Conservation (phyloP, 176 grass and related monocot genomes). For the Carex parvula region DNA sequence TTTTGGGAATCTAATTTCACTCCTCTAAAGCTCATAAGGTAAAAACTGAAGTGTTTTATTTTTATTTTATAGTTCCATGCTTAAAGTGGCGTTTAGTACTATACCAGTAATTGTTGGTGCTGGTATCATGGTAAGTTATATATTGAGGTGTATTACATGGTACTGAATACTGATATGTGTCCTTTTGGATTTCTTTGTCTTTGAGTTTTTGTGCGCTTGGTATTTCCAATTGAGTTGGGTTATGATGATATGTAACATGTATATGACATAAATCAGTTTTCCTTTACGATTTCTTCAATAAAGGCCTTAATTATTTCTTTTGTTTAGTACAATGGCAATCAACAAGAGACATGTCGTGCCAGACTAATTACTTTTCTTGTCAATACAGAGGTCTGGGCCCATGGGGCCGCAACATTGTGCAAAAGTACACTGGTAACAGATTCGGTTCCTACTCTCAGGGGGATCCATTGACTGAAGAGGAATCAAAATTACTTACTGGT, state of each 20-base stretch:
- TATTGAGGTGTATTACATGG: background rate
- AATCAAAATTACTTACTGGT: conserved; percentile 38
- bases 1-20: conserved; percentile 45
- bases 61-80: background rate
- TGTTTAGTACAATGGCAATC: background rate
- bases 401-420: conserved; percentile 40
- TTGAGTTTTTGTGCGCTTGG: background rate
- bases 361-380: background rate
- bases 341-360: background rate
- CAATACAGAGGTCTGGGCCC: conserved; percentile 40
- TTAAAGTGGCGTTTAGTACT: background rate
- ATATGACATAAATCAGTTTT: background rate
- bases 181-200: background rate
- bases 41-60: background rate
- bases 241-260: background rate
- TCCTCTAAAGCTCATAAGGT: conserved; percentile 44
- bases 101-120: background rate
- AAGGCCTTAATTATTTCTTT: background rate
- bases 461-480: conserved; percentile 34
- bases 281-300: background rate
- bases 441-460: conserved; percentile 41
- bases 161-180: background rate
- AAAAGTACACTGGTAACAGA: conserved; percentile 37
- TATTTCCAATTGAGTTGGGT: background rate
- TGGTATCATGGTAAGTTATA: background rate